Percentiles rank a stretch among this genome's conserved stretches.
phyloP scores from a whole-genome alignment of 345 rosid genomes.

The Eucalyptus curtisii region DNA sequence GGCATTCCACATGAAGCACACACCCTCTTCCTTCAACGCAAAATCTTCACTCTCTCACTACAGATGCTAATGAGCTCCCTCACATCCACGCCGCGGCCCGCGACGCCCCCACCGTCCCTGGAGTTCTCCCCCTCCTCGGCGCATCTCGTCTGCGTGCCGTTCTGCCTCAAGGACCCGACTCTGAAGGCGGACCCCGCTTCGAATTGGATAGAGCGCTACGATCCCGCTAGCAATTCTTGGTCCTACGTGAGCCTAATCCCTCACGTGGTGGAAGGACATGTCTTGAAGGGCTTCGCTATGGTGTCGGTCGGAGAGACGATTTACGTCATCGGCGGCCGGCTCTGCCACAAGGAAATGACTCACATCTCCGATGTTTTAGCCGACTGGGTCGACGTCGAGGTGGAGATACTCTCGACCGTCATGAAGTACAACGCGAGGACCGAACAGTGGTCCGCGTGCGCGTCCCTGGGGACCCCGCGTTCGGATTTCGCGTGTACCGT shows the following conservation, averaged over 20 bases:
- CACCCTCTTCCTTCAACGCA: not conserved
- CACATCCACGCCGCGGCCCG: not conserved
- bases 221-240: slow-evolving; percentile 27
- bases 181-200: not conserved
- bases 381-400: not conserved
- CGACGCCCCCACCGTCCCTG: not conserved
- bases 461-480: slow-evolving; percentile 11
- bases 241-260: slow-evolving; percentile 21
- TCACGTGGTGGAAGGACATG: slow-evolving; percentile 4
- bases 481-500: slow-evolving; percentile 25
- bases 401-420: slow-evolving; percentile 6
- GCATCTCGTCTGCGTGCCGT: slow-evolving; percentile 10
- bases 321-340: slow-evolving; percentile 32
- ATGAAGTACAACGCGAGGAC: slow-evolving; percentile 3
- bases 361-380: not conserved
- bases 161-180: slow-evolving; percentile 11
- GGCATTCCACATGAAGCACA: not conserved
- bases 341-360: slow-evolving; percentile 5
- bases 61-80: slow-evolving; percentile 18
- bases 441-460: slow-evolving; percentile 17
- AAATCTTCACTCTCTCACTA: not conserved
- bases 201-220: slow-evolving; percentile 27
- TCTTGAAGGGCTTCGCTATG: slow-evolving; percentile 35
- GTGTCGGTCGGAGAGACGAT: slow-evolving; percentile 17
- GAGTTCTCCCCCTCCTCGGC: not conserved